Evolutionary conservation across 2,329 filamentous ascomycete species (phyloP).

Genomic region (Penicillium sp.): DNA sequence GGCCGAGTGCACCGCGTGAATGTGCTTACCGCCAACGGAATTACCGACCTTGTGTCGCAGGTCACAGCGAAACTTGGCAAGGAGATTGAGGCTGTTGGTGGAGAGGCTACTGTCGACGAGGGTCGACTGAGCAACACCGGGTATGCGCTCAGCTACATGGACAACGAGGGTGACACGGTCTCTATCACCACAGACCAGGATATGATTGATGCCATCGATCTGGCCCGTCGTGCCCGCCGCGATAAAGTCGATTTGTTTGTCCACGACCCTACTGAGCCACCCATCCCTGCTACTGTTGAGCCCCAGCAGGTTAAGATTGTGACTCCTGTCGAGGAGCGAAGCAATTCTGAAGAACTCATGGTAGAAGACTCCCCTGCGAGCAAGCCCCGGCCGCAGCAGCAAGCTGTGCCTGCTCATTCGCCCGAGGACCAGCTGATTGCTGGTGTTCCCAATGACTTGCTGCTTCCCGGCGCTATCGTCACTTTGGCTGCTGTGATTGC

Average conservation of each 20-base stretch:
- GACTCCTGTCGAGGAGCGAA: slow-evolving; percentile 49
- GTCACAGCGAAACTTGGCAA: slow-evolving; percentile 80
- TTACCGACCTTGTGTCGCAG: slow-evolving; percentile 70
- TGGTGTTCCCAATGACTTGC: slow-evolving; percentile 88
- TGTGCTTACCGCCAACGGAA: slow-evolving; percentile 72
- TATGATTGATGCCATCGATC: slow-evolving; percentile 79
- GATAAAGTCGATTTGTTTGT: slow-evolving; percentile 98
- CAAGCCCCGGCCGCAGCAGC: slow-evolving; percentile 41
- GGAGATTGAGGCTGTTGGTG: slow-evolving; percentile 80
- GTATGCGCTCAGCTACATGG: slow-evolving; percentile 90
- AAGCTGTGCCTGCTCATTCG: slow-evolving; percentile 46
- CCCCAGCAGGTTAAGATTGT: slow-evolving; percentile 54
- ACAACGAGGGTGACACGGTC: slow-evolving; percentile 94
- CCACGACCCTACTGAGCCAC: slow-evolving; percentile 87
- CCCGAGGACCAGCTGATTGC: slow-evolving; percentile 75
- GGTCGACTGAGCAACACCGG: slow-evolving; percentile 72
- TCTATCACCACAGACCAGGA: slow-evolving; percentile 96
- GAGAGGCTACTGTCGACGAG: slow-evolving; percentile 71
- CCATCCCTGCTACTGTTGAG: slow-evolving; percentile 62
- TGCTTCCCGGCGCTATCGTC: slow-evolving; percentile 90
- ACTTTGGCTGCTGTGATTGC: slow-evolving; percentile 93
- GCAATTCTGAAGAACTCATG: slow-evolving; percentile 52
- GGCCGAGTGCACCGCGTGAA: slow-evolving; percentile 92
- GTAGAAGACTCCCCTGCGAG: slow-evolving; percentile 42
- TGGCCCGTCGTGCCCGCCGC: slow-evolving; percentile 70